Evolutionary conservation across 805 yeast species (phyloP), one percentile per base, ranked within the genome.

Genomic region (Nakazawaea anatomiae): DNA sequence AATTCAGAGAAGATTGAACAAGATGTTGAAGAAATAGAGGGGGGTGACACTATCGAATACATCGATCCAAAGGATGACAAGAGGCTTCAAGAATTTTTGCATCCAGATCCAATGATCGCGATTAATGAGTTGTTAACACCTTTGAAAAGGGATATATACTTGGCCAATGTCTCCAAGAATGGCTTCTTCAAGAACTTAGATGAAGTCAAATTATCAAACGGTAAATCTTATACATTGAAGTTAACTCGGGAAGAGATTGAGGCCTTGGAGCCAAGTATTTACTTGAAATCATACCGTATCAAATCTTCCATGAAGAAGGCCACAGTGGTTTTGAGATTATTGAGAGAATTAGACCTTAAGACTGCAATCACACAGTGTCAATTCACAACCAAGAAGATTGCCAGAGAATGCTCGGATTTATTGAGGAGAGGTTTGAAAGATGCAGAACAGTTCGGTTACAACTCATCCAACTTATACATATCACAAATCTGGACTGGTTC

Each of bases 311-410:
- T 85, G 73, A 92, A 92, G 69, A 92, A 92, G 70, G 89, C 94
- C 43, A 89, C 89, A 9, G 73, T 82, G 39, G 86, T 89, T 46
- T 74, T 88, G 57, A 77, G 97, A 57, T 80, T 90, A 61, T 77
- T 91, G 52, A 78, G 88, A 52, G 85, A 85, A 35, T 70, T 87
- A 68, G 77, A 81, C 48, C 81, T 88, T 36, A 79, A 82, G 58
- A 80, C 79, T 42, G 98, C 97, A 48, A 86, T 92, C 58, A 89
- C 92, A 40, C 97, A 91, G 70, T 83, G 91, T 59, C 97, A 92
- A 67, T 92, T 92, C 73, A 77, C 83, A 45, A 46, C 50, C 5
- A 89, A 89, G 70, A 81, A 85, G 60, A 79, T 90, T 67, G 80
- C 95, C 34, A 76, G 84, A 51, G 96, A 90, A 56, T 76, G 90